These are phyloP conservation scores for Brassica juncea DNA, from an alignment of 345 rosid species.

Conservation along the genomic window DNA sequence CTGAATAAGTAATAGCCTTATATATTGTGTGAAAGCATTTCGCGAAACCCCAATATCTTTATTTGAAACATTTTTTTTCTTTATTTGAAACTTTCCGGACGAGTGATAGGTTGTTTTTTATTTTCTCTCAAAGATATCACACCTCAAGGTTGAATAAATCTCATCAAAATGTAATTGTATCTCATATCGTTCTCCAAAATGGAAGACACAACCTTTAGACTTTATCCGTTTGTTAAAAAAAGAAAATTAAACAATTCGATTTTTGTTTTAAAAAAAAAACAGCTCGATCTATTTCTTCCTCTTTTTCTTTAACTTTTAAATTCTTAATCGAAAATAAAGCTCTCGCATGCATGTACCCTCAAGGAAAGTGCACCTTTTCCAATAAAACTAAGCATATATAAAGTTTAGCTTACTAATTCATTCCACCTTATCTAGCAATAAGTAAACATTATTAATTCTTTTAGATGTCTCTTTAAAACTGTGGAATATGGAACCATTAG, in stretches of 20 bases:
- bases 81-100: neutral
- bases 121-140: neutral
- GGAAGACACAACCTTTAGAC: neutral
- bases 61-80: neutral
- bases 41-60: neutral
- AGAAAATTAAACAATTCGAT: neutral
- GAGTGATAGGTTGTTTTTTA: neutral
- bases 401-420: constrained; percentile 42
- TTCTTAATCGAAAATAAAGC: constrained; percentile 43
- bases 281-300: neutral
- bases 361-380: constrained; percentile 52
- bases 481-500: neutral
- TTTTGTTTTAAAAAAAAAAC: neutral
- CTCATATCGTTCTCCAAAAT: neutral
- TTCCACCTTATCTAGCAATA: constrained; percentile 37
- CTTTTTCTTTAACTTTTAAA: constrained; percentile 12
- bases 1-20: neutral
- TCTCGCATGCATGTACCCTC: constrained; percentile 53
- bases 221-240: constrained; percentile 1
- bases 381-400: constrained; percentile 45
- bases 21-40: neutral
- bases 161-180: neutral
- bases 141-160: neutral
- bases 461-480: constrained; percentile 3
- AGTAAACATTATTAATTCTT: constrained; percentile 10